Base-by-base conservation (phyloP, 306 rosid genomes). In the Prunus mongolica region DNA sequence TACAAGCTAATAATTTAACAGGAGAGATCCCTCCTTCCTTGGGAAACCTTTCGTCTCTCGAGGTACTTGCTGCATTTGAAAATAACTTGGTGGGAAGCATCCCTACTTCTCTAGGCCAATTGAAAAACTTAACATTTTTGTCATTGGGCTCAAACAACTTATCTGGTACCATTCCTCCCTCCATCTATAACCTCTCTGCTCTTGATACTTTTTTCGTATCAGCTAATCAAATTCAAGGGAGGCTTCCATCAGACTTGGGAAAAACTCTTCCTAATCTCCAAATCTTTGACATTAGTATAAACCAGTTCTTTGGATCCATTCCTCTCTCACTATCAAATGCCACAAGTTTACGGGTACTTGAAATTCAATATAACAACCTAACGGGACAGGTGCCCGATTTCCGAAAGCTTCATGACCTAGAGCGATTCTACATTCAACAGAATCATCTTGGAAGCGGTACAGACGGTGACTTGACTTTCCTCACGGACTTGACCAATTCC, bases 211-310 rank as follows among this genome's bases (percentile, higher is more conserved):
- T 57, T 11, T 0, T 0, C 10, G 2, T 55, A 1, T 1, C 0
- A 4, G 0, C 0, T 4, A 55, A 55, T 6, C 6, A 55, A 55
- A 10, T 55, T 55, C 61, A 3, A 56, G 61, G 61, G 16, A 56
- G 61, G 1, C 8, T 56, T 56, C 61, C 27, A 12, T 60, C 65
- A 25, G 13, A 60, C 65, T 60, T 60, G 1, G 65, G 32, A 14
- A 12, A 2, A 0, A 60, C 34, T 5, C 65, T 60, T 60, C 65
- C 65, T 6, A 60, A 60, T 60, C 19, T 60, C 34, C 1, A n/a
- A 12, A 0, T 0, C 10, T 2, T 60, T 2, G 2, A 1, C 34
- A 11, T 60, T 0, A 0, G 0, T 5, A 0, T 0, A 0, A 60
- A 60, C 19, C 19, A 25, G 13, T 25, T 60, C 8, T 11, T 16